Conservation (phyloP, 345 rosid species). For the Atalantia buxifolia region DNA sequence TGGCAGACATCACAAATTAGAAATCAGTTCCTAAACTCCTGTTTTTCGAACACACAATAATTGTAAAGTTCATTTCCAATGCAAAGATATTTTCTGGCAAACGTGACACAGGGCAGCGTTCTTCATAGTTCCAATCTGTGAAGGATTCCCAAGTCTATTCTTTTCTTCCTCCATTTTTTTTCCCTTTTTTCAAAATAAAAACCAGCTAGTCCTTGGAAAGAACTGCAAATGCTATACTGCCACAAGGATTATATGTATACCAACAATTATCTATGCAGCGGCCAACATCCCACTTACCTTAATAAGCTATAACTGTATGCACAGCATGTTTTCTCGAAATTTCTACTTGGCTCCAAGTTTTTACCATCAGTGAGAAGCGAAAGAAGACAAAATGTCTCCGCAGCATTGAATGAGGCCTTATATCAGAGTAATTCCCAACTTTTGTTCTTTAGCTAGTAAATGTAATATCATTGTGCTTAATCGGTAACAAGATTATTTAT, state of each 20-base stretch:
- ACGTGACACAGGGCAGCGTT: background rate
- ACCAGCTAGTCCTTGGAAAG: constrained; percentile 3
- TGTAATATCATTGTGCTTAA: background rate
- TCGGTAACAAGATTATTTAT: background rate
- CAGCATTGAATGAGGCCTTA: background rate
- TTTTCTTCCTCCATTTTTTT: background rate
- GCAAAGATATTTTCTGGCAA: background rate
- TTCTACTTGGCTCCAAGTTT: background rate
- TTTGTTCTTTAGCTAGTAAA: background rate
- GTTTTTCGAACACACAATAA: background rate
- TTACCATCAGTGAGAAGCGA: background rate
- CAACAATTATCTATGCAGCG: background rate
- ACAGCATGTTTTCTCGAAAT: background rate
- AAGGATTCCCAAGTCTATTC: background rate
- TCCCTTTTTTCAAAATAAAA: background rate
- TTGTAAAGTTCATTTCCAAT: background rate
- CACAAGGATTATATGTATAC: background rate
- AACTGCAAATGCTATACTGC: background rate
- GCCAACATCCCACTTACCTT: background rate
- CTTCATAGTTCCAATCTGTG: no score
- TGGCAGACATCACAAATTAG: background rate
- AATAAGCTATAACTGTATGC: background rate
- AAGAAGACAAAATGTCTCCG: background rate
- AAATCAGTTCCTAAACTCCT: background rate
- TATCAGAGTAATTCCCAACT: background rate